Evolutionary conservation across 345 rosid genomes (phyloP), one percentile per base, ranked within the genome.

Genomic region (Aquilaria yunnanensis): DNA sequence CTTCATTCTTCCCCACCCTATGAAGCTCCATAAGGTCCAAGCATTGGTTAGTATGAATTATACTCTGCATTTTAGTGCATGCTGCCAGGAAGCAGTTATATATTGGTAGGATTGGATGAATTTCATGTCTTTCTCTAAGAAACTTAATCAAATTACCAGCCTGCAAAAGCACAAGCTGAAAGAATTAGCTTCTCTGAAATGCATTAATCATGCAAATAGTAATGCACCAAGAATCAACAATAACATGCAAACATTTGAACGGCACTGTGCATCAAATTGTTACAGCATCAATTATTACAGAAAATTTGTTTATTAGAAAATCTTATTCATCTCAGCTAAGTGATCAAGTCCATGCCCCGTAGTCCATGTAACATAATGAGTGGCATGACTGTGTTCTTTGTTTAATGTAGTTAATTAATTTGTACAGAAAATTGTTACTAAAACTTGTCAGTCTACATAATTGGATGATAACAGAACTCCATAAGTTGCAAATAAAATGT

Each of bases 11-110:
- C 65, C 92, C 97, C 16, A 80, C 78, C 78, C 68, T 72, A 67
- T 64, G 69, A 3, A 14, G 72, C 64, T 85, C 96, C 98, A 93
- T 93, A 77, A 81, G 75, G 63, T 90, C 94, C 80, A 93, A 80
- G 73, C 97, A 93, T 59, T 71, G 81, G 77, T 77, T 71, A 54
- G 77, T 85, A 62, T 79, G 77, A 50, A 47, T 56, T 16, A 61
- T 47, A 50, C 69, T 80, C 63, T 57, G 70, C 65, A 65, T 66
- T 56, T 74, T 70, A 32, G 70, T 73, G 75, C 90, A 81, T 12
- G 82, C 90, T 67, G 75, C 71, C 74, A 90, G 76, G 67, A 90
- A 83, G 66, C 55, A 73, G 69, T 90, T 93, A 67, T 82, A 90
- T 11, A 77, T 64, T 3, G 83, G 72, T 57, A 88, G 71, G 70